Evolutionary conservation across 306 rosid species (phyloP).

Genomic region (Cicer judaicum): DNA sequence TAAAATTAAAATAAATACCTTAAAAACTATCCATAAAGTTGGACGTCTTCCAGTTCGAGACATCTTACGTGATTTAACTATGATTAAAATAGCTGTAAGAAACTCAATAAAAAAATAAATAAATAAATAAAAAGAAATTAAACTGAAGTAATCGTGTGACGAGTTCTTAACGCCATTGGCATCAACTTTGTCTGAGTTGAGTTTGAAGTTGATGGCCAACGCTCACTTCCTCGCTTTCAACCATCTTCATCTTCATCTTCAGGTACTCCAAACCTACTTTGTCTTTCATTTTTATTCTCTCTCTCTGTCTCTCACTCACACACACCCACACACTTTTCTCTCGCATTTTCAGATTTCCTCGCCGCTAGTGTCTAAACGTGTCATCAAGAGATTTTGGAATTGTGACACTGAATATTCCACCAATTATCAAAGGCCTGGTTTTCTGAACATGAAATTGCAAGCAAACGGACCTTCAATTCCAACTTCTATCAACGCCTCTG

Average conservation of each 20-base stretch:
- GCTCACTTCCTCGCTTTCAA: not conserved
- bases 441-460: slow-evolving; percentile 52
- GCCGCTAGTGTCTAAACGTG: slow-evolving; percentile 18
- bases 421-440: slow-evolving; percentile 17
- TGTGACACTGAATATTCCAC: slow-evolving; percentile 10
- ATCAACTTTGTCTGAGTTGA: not conserved
- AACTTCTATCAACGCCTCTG: slow-evolving; percentile 24
- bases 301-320: not conserved
- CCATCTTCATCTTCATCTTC: not conserved
- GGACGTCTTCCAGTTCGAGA: no score
- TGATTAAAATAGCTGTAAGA: no score
- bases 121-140: no score
- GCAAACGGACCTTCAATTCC: slow-evolving; percentile 35
- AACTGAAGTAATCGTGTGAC: no score
- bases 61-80: no score
- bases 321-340: not conserved
- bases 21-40: no score
- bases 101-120: no score
- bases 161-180: no score
- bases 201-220: not conserved
- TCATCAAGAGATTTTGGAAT: slow-evolving; percentile 29
- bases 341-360: not conserved
- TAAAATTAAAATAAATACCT: no score
- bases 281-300: not conserved
- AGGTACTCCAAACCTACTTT: not conserved